phyloP scores from a whole-genome alignment of 768 basidiomycete species.

The Rhizopogon sp. region DNA sequence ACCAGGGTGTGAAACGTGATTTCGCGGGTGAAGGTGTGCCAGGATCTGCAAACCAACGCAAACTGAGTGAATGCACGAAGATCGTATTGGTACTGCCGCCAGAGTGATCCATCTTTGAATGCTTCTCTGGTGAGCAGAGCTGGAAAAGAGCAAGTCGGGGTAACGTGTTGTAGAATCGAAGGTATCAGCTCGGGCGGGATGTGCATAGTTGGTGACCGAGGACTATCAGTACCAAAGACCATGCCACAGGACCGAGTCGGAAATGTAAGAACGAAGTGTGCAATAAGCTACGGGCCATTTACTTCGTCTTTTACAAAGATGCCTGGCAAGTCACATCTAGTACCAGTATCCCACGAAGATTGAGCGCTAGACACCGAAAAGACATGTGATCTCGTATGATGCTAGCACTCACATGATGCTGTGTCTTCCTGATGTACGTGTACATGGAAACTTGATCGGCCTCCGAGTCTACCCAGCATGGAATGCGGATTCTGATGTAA shows the following conservation, averaged over 20 bases:
- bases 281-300: not conserved
- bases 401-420: not conserved
- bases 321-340: not conserved
- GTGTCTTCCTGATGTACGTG: not conserved
- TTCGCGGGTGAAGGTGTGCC: not conserved
- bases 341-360: not conserved
- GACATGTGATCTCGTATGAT: not conserved
- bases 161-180: not conserved
- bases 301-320: not conserved
- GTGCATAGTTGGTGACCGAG: not conserved
- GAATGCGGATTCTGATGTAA: no score
- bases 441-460: no score
- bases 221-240: not conserved
- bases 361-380: not conserved
- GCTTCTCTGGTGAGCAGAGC: not conserved
- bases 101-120: not conserved
- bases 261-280: not conserved
- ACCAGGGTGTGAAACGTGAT: conserved; percentile 23
- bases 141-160: not conserved
- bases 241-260: not conserved
- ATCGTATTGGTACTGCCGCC: not conserved
- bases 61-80: not conserved
- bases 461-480: no score
- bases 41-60: not conserved
- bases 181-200: not conserved